Conservation (phyloP, 768 basidiomycete genomes). For the Pilatotrama ljubarskyi region DNA sequence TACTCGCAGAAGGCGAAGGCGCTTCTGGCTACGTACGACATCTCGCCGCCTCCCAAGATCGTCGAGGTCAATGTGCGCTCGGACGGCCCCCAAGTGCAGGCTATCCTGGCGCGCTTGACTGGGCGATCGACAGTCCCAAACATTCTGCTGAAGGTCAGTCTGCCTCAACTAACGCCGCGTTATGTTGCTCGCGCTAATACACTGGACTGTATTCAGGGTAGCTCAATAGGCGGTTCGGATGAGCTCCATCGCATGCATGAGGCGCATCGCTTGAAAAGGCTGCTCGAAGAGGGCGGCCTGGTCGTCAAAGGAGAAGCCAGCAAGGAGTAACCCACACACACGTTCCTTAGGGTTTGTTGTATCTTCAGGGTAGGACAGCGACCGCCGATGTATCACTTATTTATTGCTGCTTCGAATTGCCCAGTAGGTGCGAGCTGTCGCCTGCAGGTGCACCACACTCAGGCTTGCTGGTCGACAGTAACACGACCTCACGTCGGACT, state of each 20-base stretch:
- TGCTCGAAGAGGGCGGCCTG: conserved; percentile 53
- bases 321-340: neutral
- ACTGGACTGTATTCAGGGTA: conserved; percentile 18
- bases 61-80: conserved; percentile 72
- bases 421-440: too few species aligned
- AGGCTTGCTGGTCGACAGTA: too few species aligned
- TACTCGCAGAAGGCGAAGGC: conserved; percentile 62
- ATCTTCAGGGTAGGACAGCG: neutral
- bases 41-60: conserved; percentile 64
- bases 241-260: conserved; percentile 54
- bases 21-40: conserved; percentile 59
- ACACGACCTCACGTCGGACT: too few species aligned
- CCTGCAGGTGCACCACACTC: neutral
- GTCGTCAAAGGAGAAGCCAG: conserved; percentile 25
- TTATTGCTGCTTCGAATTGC: too few species aligned
- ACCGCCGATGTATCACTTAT: too few species aligned
- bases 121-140: conserved; percentile 75
- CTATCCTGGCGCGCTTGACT: conserved; percentile 65
- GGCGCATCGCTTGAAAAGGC: conserved; percentile 41
- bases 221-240: conserved; percentile 54
- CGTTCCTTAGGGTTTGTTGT: neutral
- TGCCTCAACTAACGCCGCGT: neutral
- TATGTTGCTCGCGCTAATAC: neutral
- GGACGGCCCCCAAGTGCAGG: conserved; percentile 64
- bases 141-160: conserved; percentile 55